Percentiles rank a stretch among this genome's conserved stretches.
These are phyloP conservation scores for Sporothrix globosa DNA, from an alignment of 2,329 filamentous ascomycete species.

Conservation along the genomic window DNA sequence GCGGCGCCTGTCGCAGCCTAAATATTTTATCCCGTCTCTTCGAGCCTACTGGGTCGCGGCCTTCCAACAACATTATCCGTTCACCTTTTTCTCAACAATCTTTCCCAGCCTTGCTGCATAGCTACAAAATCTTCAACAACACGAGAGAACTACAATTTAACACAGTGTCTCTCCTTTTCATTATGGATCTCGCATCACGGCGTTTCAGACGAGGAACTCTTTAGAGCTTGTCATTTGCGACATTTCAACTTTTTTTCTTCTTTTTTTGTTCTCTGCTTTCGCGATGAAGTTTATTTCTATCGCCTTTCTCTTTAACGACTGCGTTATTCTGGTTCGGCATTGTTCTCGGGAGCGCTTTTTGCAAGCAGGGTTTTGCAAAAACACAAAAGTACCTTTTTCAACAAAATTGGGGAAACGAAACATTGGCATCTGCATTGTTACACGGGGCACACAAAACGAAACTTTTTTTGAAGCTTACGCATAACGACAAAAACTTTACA, in stretches of 20 bases:
- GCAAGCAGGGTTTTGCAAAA: conserved; percentile 1
- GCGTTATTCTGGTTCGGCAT: not conserved
- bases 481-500: conserved; percentile 30
- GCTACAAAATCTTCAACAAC: conserved; percentile 30
- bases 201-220: conserved; percentile 24
- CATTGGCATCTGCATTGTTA: conserved; percentile 17
- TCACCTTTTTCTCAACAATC: not conserved
- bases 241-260: not conserved
- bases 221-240: conserved; percentile 16
- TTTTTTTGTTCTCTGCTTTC: not conserved
- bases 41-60: not conserved
- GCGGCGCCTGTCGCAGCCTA: conserved; percentile 8
- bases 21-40: not conserved
- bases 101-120: not conserved
- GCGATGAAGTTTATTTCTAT: not conserved
- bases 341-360: not conserved
- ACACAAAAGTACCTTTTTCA: conserved; percentile 37
- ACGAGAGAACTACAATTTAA: conserved; percentile 32
- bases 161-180: conserved; percentile 30
- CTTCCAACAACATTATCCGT: not conserved
- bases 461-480: conserved; percentile 22
- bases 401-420: conserved; percentile 36
- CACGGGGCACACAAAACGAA: conserved; percentile 29
- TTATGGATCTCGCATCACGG: conserved; percentile 21
- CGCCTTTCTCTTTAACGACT: conserved; percentile 4